A percentile compares a stretch with the other conserved stretches of the same genome.
These are phyloP conservation scores for Leonotis leonurus DNA, from an alignment of 257 asterid genomes.

Conservation along the genomic window DNA sequence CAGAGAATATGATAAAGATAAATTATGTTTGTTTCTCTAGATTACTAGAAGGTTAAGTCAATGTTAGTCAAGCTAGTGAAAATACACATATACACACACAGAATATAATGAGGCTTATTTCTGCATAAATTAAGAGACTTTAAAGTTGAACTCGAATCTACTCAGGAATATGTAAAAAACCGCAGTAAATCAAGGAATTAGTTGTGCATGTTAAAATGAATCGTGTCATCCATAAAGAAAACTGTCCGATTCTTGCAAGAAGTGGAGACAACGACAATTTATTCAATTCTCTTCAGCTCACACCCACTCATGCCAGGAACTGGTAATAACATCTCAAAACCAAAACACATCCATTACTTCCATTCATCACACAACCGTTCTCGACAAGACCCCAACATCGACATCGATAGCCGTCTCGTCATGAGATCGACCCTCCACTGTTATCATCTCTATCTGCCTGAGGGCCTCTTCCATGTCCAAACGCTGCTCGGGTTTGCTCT, in stretches of 20 bases:
- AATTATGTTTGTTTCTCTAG: not conserved
- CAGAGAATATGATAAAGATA: too few relatives aligned
- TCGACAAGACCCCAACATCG: not conserved
- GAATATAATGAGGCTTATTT: not conserved
- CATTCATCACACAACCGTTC: constrained; percentile 13
- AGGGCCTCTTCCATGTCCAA: constrained; percentile 45
- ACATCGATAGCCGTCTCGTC: constrained; percentile 14
- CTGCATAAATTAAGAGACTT: not conserved
- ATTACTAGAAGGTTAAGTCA: not conserved
- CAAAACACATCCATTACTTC: not conserved
- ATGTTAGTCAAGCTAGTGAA: not conserved
- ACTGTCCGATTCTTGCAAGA: not conserved
- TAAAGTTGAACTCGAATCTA: not conserved
- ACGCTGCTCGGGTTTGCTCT: constrained; percentile 41
- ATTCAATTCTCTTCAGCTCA: not conserved
- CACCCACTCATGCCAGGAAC: not conserved
- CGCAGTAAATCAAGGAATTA: not conserved
- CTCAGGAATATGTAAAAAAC: not conserved
- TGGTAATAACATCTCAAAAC: not conserved
- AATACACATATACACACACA: too few relatives aligned
- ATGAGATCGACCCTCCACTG: constrained; percentile 12
- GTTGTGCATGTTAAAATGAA: not conserved
- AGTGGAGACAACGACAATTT: not conserved
- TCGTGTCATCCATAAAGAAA: not conserved
- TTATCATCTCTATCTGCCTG: constrained; percentile 41